phyloP scores from a whole-genome alignment of 208 protist genomes.

The Wallacemonas sp. region DNA sequence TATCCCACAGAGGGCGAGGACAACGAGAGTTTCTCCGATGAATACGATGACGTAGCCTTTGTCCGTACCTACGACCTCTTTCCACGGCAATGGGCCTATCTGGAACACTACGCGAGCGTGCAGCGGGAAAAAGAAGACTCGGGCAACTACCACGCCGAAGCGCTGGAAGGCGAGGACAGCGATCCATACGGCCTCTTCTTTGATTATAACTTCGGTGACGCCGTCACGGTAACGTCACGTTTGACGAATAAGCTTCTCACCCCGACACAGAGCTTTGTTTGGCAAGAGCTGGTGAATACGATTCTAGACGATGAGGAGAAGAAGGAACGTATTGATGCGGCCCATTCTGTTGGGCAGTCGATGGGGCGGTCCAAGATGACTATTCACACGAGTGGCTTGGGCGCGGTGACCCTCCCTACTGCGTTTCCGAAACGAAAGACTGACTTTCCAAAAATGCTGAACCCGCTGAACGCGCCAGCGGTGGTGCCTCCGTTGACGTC shows the following conservation, averaged over 20 bases:
- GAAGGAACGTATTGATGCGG: not conserved
- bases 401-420: too few relatives aligned
- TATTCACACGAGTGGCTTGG: not conserved
- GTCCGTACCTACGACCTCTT: constrained; percentile 3
- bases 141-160: too few relatives aligned
- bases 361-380: not conserved
- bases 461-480: not conserved
- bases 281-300: not conserved
- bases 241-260: not conserved
- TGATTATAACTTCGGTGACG: not conserved
- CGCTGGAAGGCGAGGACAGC: not conserved
- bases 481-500: not conserved
- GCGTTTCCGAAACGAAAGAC: too few relatives aligned
- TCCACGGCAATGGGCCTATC: not conserved
- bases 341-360: not conserved
- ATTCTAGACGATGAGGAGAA: constrained; percentile 5
- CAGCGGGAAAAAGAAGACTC: not conserved
- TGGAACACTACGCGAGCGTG: constrained; percentile 1
- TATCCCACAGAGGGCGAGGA: too few relatives aligned
- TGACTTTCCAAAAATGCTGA: too few relatives aligned
- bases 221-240: too few relatives aligned
- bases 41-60: not conserved
- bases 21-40: not conserved
- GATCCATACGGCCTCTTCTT: constrained; percentile 4
- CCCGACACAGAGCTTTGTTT: not conserved